Percentiles rank a stretch among this genome's conserved stretches.
Evolutionary conservation across 2,329 filamentous ascomycete species (phyloP).

Genomic region (Fusarium domesticum): DNA sequence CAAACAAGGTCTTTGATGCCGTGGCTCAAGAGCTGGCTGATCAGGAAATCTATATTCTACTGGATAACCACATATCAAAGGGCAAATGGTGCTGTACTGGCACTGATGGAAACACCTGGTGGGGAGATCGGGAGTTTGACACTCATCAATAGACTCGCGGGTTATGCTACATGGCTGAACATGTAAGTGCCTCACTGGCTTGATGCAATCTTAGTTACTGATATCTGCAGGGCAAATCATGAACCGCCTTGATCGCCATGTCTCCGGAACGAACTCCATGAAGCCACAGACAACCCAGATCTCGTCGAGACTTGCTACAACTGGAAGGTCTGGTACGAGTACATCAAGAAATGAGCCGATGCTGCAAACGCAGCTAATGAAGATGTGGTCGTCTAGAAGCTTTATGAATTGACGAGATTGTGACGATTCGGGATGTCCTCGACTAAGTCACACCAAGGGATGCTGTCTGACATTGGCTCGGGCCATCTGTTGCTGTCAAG

Average conservation of each 20-base stretch:
- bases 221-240: constrained; percentile 34
- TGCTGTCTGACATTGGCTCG: too few relatives aligned
- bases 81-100: constrained; percentile 54
- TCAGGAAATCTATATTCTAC: constrained; percentile 52
- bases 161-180: constrained; percentile 54
- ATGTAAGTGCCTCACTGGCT: constrained; percentile 23
- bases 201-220: background rate
- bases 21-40: constrained; percentile 53
- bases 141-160: constrained; percentile 57
- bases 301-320: constrained; percentile 39
- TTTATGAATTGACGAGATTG: too few relatives aligned
- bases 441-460: too few relatives aligned
- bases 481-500: too few relatives aligned
- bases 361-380: too few relatives aligned
- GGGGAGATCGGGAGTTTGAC: constrained; percentile 56
- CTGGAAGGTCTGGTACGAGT: constrained; percentile 53
- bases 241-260: constrained; percentile 46
- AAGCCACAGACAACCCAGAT: background rate
- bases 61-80: constrained; percentile 57
- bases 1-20: constrained; percentile 46
- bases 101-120: constrained; percentile 55
- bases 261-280: constrained; percentile 50
- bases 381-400: too few relatives aligned
- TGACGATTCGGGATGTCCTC: too few relatives aligned
- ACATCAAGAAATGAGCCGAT: constrained; percentile 44